Evolutionary conservation across 2,329 filamentous ascomycete species (phyloP).

Genomic region (Drechslerella dactyloides): DNA sequence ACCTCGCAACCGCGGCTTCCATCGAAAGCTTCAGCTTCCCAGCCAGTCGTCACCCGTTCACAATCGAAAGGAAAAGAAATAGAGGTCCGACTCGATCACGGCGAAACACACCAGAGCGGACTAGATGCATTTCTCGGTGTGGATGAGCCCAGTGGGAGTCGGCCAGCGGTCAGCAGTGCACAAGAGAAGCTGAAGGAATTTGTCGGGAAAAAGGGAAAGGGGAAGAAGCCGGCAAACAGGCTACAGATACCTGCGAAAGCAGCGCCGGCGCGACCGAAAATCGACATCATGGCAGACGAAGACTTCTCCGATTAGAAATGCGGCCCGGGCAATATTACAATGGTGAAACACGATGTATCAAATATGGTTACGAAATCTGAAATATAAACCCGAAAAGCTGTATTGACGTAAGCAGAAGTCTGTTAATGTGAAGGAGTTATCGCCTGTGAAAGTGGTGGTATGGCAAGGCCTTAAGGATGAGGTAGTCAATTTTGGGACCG

Average conservation of each 20-base stretch:
- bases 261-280: slow-evolving; percentile 35
- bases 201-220: slow-evolving; percentile 4
- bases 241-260: slow-evolving; percentile 23
- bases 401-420: no score
- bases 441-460: no score
- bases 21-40: neutral
- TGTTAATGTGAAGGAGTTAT: no score
- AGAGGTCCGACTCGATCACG: slow-evolving; percentile 23
- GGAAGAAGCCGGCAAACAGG: slow-evolving; percentile 9
- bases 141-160: slow-evolving; percentile 6
- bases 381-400: no score
- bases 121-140: slow-evolving; percentile 32
- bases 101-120: neutral
- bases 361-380: no score
- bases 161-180: neutral
- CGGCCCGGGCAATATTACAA: no score
- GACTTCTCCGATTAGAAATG: slow-evolving; percentile 24
- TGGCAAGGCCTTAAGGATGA: no score
- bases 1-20: neutral
- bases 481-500: no score
- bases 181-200: neutral
- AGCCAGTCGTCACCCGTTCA: neutral
- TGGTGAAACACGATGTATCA: no score
- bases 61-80: slow-evolving; percentile 8
- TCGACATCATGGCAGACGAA: slow-evolving; percentile 49